Conservation (phyloP, 1,139 yeast genomes). For the Meyerozyma sp. region DNA sequence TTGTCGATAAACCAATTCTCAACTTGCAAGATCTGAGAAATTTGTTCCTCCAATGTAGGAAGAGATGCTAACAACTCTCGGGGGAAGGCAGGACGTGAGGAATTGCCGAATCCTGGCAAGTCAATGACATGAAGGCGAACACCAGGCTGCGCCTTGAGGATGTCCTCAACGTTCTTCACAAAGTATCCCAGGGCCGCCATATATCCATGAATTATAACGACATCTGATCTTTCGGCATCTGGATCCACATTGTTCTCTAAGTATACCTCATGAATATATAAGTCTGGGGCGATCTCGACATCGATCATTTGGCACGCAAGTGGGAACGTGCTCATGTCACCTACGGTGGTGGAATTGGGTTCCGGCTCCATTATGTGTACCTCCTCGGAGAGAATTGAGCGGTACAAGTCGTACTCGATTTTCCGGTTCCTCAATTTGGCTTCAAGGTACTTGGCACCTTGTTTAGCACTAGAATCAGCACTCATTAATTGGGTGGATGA, state of each 20-base stretch:
- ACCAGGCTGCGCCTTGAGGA: constrained; percentile 28
- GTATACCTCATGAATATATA: constrained; percentile 34
- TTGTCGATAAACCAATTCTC: constrained; percentile 43
- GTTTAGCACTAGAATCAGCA: constrained; percentile 12
- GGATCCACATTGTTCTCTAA: constrained; percentile 20
- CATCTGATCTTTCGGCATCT: constrained; percentile 9
- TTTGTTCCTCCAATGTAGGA: constrained; percentile 15
- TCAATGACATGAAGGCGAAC: constrained; percentile 32
- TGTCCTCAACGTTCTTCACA: constrained; percentile 31
- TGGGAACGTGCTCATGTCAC: not conserved
- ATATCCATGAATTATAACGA: constrained; percentile 38
- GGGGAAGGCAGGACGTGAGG: constrained; percentile 38
- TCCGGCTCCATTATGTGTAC: constrained; percentile 12
- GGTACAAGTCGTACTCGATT: constrained; percentile 33
- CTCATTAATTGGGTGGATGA: constrained; percentile 21
- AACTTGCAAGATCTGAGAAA: constrained; percentile 27
- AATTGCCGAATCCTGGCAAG: constrained; percentile 43
- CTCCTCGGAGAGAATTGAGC: constrained; percentile 29
- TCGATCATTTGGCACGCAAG: constrained; percentile 24
- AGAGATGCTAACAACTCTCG: constrained; percentile 21
- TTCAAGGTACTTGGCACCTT: constrained; percentile 7
- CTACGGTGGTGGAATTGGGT: not conserved
- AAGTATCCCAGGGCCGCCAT: constrained; percentile 46
- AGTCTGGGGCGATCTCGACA: constrained; percentile 23
- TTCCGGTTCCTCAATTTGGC: constrained; percentile 22